Evolutionary conservation across 2,329 filamentous ascomycete species (phyloP), one percentile per base, ranked within the genome.

Genomic region (Neofusicoccum sp.): DNA sequence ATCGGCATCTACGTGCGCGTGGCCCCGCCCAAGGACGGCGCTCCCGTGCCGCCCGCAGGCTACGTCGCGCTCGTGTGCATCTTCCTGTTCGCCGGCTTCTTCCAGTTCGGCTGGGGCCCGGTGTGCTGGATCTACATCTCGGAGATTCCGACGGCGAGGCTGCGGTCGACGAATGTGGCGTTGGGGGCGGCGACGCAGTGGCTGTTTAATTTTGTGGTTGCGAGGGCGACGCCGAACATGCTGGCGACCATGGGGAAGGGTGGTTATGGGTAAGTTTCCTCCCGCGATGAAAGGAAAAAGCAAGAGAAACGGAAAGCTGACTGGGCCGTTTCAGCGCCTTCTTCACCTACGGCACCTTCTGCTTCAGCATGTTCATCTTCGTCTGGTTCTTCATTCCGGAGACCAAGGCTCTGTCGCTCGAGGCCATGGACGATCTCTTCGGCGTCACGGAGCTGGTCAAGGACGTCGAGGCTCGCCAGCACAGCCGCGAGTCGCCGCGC

Each of bases 121-220:
- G 85, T 85, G 33, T 89, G 86, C 75, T 90, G 88, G 87, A 89
- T 89, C 68, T 86, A 89, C 67, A 83, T 89, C 3, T 83, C 82
- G 28, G 88, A 91, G 73, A 90, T 90, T 61, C 87, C 87, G 0
- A 86, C 86, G 6, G 85, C 86, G 0, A 79, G 88, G 34, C 78
- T 90, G 6, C 78, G 88, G 60, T 84, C 84, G 16, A 75, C 88
- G 65, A 90, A 89, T 67, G 87, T 90, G 6, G 82, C 87, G 1
- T 78, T 90, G 48, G 87, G 82, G 0, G 87, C 88, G 0, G 85
- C 84, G 1, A 89, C 85, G 0, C 87, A 90, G 68, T 89, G 87
- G 87, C 73, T 90, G 4, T 90, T 90, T 73, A 91, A 91, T 70
- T 89, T 90, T 63, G 83, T 89, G 8, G 85, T 90, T 61, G 87